Conservation (phyloP, 2,329 filamentous ascomycete species). For the Thielaviopsis euricoi region DNA sequence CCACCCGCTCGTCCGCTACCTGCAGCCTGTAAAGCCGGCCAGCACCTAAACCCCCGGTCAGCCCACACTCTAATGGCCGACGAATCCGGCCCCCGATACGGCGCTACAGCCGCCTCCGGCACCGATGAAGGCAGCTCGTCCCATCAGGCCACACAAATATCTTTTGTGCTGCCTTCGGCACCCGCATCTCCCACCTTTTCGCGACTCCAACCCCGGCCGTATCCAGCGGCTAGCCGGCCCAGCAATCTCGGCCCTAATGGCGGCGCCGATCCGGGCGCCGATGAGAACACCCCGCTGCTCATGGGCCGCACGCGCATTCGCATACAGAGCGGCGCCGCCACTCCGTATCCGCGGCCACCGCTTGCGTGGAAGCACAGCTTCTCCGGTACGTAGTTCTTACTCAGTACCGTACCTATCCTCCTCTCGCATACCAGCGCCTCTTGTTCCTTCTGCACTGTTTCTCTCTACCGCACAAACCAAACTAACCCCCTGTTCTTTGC, state of each 20-base stretch:
- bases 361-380: slow-evolving; percentile 27
- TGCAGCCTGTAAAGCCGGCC: too few species aligned
- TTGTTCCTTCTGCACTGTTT: too few species aligned
- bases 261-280: slow-evolving; percentile 14
- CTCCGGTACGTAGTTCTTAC: slow-evolving; percentile 22
- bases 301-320: slow-evolving; percentile 26
- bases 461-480: too few species aligned
- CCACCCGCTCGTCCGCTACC: too few species aligned
- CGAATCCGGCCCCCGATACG: neutral
- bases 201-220: slow-evolving; percentile 11
- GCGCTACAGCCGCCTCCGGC: neutral
- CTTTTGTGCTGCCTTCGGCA: slow-evolving; percentile 10
- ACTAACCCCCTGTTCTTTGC: neutral
- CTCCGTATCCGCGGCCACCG: slow-evolving; percentile 5
- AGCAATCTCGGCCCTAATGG: slow-evolving; percentile 2
- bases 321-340: slow-evolving; percentile 20
- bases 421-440: too few species aligned
- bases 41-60: too few species aligned
- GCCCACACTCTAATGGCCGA: neutral
- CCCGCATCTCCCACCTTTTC: slow-evolving; percentile 11
- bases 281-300: slow-evolving; percentile 30
- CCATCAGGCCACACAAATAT: slow-evolving; percentile 5
- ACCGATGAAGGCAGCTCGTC: neutral
- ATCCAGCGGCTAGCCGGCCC: slow-evolving; percentile 8
- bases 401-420: too few species aligned